These are phyloP conservation scores for Mercurialis annua DNA, from an alignment of 345 rosid genomes.

Conservation along the genomic window DNA sequence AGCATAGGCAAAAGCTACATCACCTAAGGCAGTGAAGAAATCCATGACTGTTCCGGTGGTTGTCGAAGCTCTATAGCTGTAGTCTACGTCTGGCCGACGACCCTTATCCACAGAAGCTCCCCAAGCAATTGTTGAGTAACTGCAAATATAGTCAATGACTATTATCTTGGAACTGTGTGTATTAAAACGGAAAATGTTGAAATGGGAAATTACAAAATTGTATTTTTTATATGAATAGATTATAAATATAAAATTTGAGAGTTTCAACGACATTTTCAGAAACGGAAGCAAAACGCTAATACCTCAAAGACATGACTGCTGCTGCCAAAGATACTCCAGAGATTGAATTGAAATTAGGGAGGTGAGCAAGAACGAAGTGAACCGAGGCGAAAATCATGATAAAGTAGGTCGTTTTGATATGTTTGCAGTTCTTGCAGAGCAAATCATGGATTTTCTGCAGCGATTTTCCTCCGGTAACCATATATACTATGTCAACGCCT, in stretches of 20 bases:
- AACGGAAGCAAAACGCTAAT: too few relatives aligned
- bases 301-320: constrained; percentile 34
- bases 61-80: constrained; percentile 15
- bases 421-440: constrained; percentile 10
- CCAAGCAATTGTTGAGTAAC: constrained; percentile 33
- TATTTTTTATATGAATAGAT: too few relatives aligned
- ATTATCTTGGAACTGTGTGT: too few relatives aligned
- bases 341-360: constrained; percentile 32
- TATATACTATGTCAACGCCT: constrained; percentile 30
- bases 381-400: constrained; percentile 34
- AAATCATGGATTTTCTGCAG: constrained; percentile 22
- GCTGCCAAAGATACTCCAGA: constrained; percentile 31
- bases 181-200: too few relatives aligned
- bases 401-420: constrained; percentile 20
- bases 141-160: too few relatives aligned
- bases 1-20: constrained; percentile 33
- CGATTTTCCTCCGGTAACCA: constrained; percentile 35
- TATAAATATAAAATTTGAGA: too few relatives aligned
- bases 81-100: constrained; percentile 17
- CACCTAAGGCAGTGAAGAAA: constrained; percentile 27
- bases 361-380: constrained; percentile 29
- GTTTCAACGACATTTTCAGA: too few relatives aligned
- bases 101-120: constrained; percentile 26
- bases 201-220: too few relatives aligned
- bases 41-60: constrained; percentile 21